Evolutionary conservation across 1,284 basidiomycete species (phyloP).

Genomic region (Phellopilus nigrolimitatus): DNA sequence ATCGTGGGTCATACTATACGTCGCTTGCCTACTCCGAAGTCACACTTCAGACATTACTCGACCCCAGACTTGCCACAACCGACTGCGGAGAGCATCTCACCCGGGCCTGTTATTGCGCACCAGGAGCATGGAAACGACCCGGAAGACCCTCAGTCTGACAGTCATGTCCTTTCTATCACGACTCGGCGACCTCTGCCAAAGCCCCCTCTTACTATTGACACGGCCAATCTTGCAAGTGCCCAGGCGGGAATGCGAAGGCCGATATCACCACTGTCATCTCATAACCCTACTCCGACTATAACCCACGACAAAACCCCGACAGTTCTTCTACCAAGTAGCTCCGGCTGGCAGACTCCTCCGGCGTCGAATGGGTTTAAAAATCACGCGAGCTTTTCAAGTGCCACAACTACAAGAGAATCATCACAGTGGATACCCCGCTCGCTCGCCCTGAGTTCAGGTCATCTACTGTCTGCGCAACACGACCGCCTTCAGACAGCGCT

Average conservation of each 20-base stretch:
- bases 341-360: not conserved
- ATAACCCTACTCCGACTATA: not conserved
- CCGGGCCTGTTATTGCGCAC: not conserved
- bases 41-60: too few species aligned
- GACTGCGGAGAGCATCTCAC: too few species aligned
- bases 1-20: too few species aligned
- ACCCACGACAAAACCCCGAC: not conserved
- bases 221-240: not conserved
- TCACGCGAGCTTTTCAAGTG: not conserved
- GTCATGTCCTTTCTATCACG: not conserved
- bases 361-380: not conserved
- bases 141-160: not conserved
- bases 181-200: not conserved
- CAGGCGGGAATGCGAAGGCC: too few species aligned
- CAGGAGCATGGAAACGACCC: not conserved
- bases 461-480: not conserved
- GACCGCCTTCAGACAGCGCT: not conserved
- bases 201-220: not conserved
- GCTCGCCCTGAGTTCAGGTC: not conserved
- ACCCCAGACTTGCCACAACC: too few species aligned
- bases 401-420: too few species aligned
- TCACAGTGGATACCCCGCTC: not conserved
- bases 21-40: too few species aligned
- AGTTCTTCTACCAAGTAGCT: too few species aligned
- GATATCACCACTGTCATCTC: not conserved